A percentile compares a stretch with the other conserved stretches of the same genome.
phyloP scores from a whole-genome alignment of 2,329 filamentous ascomycete genomes.

The Lachnellula arida region DNA sequence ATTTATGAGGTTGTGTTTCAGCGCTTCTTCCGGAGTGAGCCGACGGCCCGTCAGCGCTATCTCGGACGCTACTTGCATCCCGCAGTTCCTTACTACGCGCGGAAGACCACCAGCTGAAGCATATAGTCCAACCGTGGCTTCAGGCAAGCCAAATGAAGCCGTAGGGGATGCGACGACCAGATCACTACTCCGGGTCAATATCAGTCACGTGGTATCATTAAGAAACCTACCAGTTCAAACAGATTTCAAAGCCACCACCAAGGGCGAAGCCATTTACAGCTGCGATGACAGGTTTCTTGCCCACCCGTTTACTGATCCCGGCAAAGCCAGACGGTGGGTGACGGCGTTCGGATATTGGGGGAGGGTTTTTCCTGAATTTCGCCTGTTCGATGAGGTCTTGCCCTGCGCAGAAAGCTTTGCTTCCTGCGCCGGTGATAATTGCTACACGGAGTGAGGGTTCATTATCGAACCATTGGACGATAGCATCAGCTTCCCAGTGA shows the following conservation, averaged over 20 bases:
- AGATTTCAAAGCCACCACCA: conserved; percentile 73
- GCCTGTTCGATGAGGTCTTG: conserved; percentile 62
- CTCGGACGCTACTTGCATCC: conserved; percentile 64
- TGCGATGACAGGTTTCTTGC: conserved; percentile 70
- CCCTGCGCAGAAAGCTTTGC: conserved; percentile 60
- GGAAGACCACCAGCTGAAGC: conserved; percentile 68
- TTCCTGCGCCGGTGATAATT: conserved; percentile 58
- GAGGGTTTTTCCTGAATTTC: conserved; percentile 35
- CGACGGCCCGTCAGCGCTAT: conserved; percentile 61
- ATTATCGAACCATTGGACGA: conserved; percentile 57
- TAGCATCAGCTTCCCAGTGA: conserved; percentile 9
- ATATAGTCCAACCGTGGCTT: conserved; percentile 65
- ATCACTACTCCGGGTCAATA: conserved; percentile 43
- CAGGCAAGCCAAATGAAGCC: conserved; percentile 66
- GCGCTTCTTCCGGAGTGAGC: conserved; percentile 56
- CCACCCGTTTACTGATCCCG: conserved; percentile 60
- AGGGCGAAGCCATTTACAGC: conserved; percentile 74
- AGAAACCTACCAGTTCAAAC: conserved; percentile 43
- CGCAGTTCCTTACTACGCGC: conserved; percentile 58
- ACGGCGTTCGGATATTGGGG: conserved; percentile 25
- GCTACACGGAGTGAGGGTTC: conserved; percentile 57
- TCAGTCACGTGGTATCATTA: not conserved
- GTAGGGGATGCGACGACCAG: conserved; percentile 57
- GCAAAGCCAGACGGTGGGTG: conserved; percentile 50
- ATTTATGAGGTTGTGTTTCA: conserved; percentile 64